Evolutionary conservation across 805 yeast genomes (phyloP), one percentile per base, ranked within the genome.

Genomic region (Brettanomyces nanus): DNA sequence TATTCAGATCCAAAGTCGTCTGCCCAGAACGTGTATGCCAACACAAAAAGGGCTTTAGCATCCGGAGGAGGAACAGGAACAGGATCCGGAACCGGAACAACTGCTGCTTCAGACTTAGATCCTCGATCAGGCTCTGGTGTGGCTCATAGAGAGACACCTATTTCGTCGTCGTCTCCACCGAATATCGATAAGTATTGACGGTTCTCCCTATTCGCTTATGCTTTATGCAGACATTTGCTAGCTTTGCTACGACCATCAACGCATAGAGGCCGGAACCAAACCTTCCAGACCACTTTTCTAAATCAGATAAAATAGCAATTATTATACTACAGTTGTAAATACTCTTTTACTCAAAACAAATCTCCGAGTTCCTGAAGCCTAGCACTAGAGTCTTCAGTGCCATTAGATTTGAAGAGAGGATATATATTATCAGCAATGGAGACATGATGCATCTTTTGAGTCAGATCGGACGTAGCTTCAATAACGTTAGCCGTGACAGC

Each of bases 1-100:
- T 39, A 37, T 22, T 28, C 44, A 10, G 36, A 32, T 28, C 47
- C 51, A 13, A 43, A 42, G 29, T 13, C 40, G 9, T 45, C 51
- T 7, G 51, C 51, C 23, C 47, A 45, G 23, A 43, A 47, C 28
- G 45, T 47, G 17, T 47, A 47, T 25, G 41, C 47, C 2, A 46
- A 41, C 29, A 41, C 51, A 1, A 46, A 41, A 28, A 40, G 43
- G n/a, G 43, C 46, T 3, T 30, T 45, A 13, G 25, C 43, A 18
- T 23, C 28, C 7, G 15, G 30, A 28, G 30, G 30, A 6, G 6
- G 15, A 10, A n/a, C 15, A 10, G 15, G 5, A 13, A 13, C 15
- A 19, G 34, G 25, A 7, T 17, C 23, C n/a, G 13, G 13, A 6
- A n/a, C 25, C 17, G 34, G 11, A 23, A 19, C 25, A 25, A 6